phyloP scores from a whole-genome alignment of 805 yeast species.

The Zygosaccharomyces bisporus region DNA sequence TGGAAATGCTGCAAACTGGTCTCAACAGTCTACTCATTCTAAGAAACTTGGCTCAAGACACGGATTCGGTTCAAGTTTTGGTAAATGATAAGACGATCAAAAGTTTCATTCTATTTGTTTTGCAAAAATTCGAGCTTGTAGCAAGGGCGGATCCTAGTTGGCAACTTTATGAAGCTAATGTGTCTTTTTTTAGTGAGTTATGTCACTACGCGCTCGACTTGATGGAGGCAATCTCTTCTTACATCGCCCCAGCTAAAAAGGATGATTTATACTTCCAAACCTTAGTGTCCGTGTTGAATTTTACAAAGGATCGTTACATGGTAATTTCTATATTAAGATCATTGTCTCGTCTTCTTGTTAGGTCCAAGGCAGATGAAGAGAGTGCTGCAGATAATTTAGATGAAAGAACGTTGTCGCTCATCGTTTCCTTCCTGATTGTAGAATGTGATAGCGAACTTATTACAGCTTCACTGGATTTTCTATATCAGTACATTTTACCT shows the following conservation, averaged over 20 bases:
- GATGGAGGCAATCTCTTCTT: slow-evolving; percentile 79
- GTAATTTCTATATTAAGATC: slow-evolving; percentile 70
- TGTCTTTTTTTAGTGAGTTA: slow-evolving; percentile 50
- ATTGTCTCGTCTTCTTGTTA: slow-evolving; percentile 72
- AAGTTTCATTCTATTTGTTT: slow-evolving; percentile 40
- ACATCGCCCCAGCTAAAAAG: slow-evolving; percentile 67
- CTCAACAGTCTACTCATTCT: slow-evolving; percentile 50
- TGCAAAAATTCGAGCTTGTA: slow-evolving; percentile 24
- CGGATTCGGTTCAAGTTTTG: slow-evolving; percentile 73
- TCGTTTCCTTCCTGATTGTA: slow-evolving; percentile 56
- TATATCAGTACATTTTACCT: slow-evolving; percentile 74
- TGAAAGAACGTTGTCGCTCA: slow-evolving; percentile 46
- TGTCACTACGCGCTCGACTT: slow-evolving; percentile 69
- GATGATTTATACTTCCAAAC: slow-evolving; percentile 60
- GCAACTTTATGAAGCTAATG: slow-evolving; percentile 31
- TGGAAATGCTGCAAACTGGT: slow-evolving; percentile 29
- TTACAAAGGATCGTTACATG: slow-evolving; percentile 62
- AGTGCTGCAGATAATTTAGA: slow-evolving; percentile 50
- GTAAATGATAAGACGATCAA: slow-evolving; percentile 52
- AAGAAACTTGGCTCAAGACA: slow-evolving; percentile 80
- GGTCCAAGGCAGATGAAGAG: slow-evolving; percentile 46
- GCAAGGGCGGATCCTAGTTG: slow-evolving; percentile 25
- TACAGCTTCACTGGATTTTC: slow-evolving; percentile 70
- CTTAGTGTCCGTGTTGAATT: slow-evolving; percentile 48
- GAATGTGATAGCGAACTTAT: slow-evolving; percentile 60